A percentile compares a stretch with the other conserved stretches of the same genome.
These are phyloP conservation scores for Aspergillus sergii DNA, from an alignment of 2,329 filamentous ascomycete species.

Conservation along the genomic window DNA sequence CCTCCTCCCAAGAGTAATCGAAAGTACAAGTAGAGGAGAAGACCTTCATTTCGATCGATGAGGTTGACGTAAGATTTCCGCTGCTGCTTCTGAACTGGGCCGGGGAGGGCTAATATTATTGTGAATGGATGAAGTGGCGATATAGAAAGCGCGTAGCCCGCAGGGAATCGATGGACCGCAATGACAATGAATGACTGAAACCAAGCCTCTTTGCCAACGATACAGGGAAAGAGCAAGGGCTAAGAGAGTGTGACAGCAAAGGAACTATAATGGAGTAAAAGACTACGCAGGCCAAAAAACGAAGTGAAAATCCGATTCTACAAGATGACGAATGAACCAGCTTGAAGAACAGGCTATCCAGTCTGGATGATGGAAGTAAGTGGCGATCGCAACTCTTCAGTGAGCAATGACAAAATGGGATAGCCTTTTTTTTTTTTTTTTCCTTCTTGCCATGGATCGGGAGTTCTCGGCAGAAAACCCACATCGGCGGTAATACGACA, in stretches of 20 bases:
- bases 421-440: slow-evolving; percentile 8
- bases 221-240: background rate
- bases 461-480: slow-evolving; percentile 24
- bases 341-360: background rate
- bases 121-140: background rate
- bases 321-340: slow-evolving; percentile 11
- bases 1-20: slow-evolving; percentile 98
- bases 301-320: slow-evolving; percentile 4
- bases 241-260: background rate
- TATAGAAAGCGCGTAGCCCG: background rate
- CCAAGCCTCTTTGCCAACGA: background rate
- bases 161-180: background rate
- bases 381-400: slow-evolving; percentile 15
- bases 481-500: background rate
- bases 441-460: slow-evolving; percentile 21
- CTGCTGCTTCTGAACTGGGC: background rate
- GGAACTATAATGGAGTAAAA: background rate
- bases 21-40: slow-evolving; percentile 89
- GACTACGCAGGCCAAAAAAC: background rate
- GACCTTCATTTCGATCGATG: slow-evolving; percentile 74
- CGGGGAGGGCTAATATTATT: background rate
- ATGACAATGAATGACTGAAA: background rate
- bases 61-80: slow-evolving; percentile 5
- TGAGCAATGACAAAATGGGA: slow-evolving; percentile 19
- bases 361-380: slow-evolving; percentile 14